Evolutionary conservation across 305 asterid genomes (phyloP), one percentile per base, ranked within the genome.

Genomic region (Solanum hybrid): DNA sequence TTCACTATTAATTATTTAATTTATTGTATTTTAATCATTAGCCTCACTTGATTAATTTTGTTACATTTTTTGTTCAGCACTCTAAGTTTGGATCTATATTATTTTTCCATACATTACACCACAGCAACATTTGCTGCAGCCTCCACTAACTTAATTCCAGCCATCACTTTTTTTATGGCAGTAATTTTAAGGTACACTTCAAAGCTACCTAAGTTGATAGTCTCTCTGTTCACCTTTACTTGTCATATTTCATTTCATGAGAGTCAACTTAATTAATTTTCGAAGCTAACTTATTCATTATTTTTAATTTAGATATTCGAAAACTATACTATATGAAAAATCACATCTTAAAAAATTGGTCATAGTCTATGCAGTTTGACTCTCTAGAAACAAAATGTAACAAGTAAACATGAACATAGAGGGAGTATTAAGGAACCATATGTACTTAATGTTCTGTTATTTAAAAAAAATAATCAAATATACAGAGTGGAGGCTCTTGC

Each of bases 81-180:
- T 11, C 69, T 94, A 89, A 93, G 97, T 89, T 89, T 93, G 90
- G 93, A 95, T 92, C 95, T 95, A 24, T 95, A 94, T 83, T 78
- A 92, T 8, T 92, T 91, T 51, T 92, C 97, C 37, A 89, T 95
- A 34, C 92, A 94, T n/a, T 95, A 93, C 24, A 94, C 94, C n/a
- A 90, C 97, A 5, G 98, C 98, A 77, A 95, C 97, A 8, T 95
- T 94, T 88, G 98, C 95, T 22, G 94, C 96, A 3, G 98, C 96
- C 37, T 87, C 93, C 89, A 88, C 93, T 24, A 95, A 94, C 90
- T 93, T 94, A 11, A 92, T 95, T 87, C 97, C 97, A 8, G 95
- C 95, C 18, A 82, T 94, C 29, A 95, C 98, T 12, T 95, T 93
- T 74, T 90, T 94, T 37, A 74, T 95, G 83, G 94, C 97, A 2